phyloP scores from a whole-genome alignment of 805 yeast species.

The Metschnikowia anglica region DNA sequence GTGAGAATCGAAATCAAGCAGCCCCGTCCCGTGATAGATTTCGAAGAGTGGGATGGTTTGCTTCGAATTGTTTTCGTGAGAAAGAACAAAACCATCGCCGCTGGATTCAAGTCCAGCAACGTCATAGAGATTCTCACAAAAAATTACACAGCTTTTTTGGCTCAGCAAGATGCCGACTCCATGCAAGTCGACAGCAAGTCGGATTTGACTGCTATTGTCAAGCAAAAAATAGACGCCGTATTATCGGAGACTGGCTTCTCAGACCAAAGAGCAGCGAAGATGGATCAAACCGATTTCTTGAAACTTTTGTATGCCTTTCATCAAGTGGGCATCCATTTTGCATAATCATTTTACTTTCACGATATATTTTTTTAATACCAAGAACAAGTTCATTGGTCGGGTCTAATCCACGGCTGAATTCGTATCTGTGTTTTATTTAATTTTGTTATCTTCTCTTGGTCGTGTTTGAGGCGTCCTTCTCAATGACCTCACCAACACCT shows the following conservation, averaged over 20 bases:
- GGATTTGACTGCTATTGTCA: conserved; percentile 51
- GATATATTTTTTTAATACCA: conserved; percentile 5
- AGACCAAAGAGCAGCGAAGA: conserved; percentile 87
- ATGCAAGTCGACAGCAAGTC: conserved; percentile 41
- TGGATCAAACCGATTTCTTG: conserved; percentile 93
- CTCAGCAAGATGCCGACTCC: conserved; percentile 46
- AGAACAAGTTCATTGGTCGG: not conserved
- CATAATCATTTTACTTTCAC: conserved; percentile 39
- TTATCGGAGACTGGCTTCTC: conserved; percentile 75
- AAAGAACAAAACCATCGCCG: conserved; percentile 88
- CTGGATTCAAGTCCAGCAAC: conserved; percentile 84
- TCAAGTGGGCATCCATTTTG: conserved; percentile 95
- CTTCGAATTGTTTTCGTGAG: conserved; percentile 88
- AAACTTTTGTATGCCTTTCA: conserved; percentile 87
- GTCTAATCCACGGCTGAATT: too few relatives aligned
- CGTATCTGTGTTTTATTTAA: too few relatives aligned
- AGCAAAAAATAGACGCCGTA: conserved; percentile 69
- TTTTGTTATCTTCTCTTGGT: conserved; percentile 46
- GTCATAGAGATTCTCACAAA: conserved; percentile 79
- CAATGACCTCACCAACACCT: conserved; percentile 86
- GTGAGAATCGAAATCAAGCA: conserved; percentile 88
- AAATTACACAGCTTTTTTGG: conserved; percentile 78
- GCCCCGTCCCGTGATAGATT: conserved; percentile 94
- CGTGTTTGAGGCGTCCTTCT: conserved; percentile 56
- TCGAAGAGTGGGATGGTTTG: conserved; percentile 95